phyloP scores from a whole-genome alignment of 140 eudicot species.

The Anethum foeniculum region DNA sequence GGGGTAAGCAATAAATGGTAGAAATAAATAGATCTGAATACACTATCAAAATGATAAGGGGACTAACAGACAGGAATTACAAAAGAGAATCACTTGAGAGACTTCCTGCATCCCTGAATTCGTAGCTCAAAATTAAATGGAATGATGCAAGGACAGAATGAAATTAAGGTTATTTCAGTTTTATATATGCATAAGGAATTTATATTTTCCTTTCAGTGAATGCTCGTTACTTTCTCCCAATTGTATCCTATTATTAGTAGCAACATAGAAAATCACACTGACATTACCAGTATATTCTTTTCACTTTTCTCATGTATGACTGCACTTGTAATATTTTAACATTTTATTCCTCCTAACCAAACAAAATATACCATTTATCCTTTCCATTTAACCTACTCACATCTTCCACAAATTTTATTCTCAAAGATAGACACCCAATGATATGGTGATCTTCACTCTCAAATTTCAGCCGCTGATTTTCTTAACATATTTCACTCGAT shows the following conservation, averaged over 20 bases:
- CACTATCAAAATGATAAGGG: no score
- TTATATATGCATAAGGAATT: background rate
- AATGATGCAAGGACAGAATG: background rate
- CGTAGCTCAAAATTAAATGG: background rate
- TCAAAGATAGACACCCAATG: background rate
- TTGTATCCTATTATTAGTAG: background rate
- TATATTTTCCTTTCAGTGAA: background rate
- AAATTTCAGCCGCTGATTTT: no score
- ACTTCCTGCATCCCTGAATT: background rate
- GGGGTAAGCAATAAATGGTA: background rate
- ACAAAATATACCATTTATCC: background rate
- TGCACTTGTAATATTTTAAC: background rate
- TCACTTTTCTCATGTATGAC: background rate
- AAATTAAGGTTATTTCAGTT: background rate
- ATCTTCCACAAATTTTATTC: background rate
- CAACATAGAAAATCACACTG: background rate
- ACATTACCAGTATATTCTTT: background rate
- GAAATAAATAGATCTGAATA: no score
- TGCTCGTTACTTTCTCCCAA: background rate
- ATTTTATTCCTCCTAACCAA: background rate
- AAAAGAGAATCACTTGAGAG: background rate
- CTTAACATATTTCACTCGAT: no score
- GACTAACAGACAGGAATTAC: background rate
- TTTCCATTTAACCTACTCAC: no score
- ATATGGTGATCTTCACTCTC: no score